Evolutionary conservation across 495 filamentous ascomycete genomes (phyloP), one percentile per base, ranked within the genome.

Genomic region (Penicillium cosmopolitanum): DNA sequence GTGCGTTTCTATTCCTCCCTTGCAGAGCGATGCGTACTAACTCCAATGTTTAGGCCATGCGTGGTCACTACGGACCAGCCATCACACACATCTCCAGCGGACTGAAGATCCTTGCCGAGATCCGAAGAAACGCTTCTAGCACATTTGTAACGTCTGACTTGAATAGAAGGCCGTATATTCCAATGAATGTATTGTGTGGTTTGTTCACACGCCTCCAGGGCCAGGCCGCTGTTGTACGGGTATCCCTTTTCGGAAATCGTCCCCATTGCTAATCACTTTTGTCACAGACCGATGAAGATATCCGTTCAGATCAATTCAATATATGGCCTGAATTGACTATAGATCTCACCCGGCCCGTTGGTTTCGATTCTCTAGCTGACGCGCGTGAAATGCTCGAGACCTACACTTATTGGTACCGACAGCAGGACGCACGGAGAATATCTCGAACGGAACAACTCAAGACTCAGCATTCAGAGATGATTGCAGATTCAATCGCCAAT

Each of bases 81-180:
- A 56, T 75, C 28, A 69, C 57, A 36, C 74, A 75, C 57, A 61
- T 77, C 19, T 59, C 44, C 8, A 72, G 62, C 53, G 74, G 74
- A 3, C 64, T 74, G 8, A 67, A 66, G 21, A 70, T 75, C 19
- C 54, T 75, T 3, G 51, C 51, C 4, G 68, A 73, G 50, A 55
- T 68, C 15, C 55, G 55, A 25, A 50, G 21, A 15, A 57, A 36
- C 18, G 36, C 19, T 3, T 33, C 34, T 4, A n/a, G 16, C 3
- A 25, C 15, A 0, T 42, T 15, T 6, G 33, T 9, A 18, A 50
- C 53, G 55, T 61, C 35, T 46, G 63, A 31, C 47, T 53, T 6
- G 12, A 51, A 33, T 44, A 60, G 35, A 48, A 60, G 25, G n/a
- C 19, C 66, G 53, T 58, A 65, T 53, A 6, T 53, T 53, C 38